Base-by-base conservation (phyloP, 1,284 basidiomycete genomes). In the Sporisorium sorghi region DNA sequence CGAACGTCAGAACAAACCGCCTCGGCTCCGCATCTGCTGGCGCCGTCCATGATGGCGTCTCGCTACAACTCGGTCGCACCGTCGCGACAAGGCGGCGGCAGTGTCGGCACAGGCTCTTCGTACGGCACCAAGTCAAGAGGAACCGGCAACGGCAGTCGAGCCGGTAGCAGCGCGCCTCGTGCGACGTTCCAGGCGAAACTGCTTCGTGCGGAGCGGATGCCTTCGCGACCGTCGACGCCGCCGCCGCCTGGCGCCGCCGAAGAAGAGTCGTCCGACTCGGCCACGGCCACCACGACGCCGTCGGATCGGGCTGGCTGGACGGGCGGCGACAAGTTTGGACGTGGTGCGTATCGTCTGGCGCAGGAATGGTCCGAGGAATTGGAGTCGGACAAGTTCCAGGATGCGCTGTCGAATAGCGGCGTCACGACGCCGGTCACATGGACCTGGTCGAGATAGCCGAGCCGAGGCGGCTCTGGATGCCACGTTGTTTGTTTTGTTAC, bases 141-240 rank as follows among this genome's bases (percentile, higher is more conserved):
- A 8, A 48, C 59, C 9, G 67, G 56, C 10, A 62, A 50, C 26
- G 53, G 53, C 24, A 69, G 62, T 40, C 50, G 65, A 44, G 58
- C 61, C 8, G 58, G 60, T 17, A 53, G 59, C 42, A 67, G 48
- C 28, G 65, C 73, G 6, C 73, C 73, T 12, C 56, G 73, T 12
- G 73, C 73, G 9, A 75, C 67, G 24, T 75, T 75, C 58, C 57
- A 59, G 28, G 73, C 73, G 21, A 66, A 67, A n/a, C 42, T 75
- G 32, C 50, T 70, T 17, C 59, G 73, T 21, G 73, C 68, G 14
- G 73, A 75, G 50, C 57, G 68, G 21, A 75, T 75, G 73, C 73
- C 68, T 19, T 70, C 72, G 19, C 39, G 65, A 15, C 62, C 72
- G 12, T 66, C 67, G 8, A 66, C 62, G 23, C 73, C 67, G 6